Conservation (phyloP, 768 basidiomycete genomes). For the Termitomyces sp. region DNA sequence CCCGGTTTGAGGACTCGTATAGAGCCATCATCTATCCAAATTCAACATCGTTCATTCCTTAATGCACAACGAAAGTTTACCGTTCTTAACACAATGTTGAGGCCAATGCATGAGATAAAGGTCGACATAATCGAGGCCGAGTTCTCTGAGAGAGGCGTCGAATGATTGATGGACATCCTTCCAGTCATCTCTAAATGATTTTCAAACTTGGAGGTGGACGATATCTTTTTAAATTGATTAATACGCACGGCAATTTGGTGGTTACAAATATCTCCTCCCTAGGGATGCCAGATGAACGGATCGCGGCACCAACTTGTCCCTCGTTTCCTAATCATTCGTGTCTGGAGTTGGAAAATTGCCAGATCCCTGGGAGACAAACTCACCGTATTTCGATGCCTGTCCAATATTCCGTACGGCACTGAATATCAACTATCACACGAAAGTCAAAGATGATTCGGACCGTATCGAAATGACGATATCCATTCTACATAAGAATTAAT, state of each 20-base stretch:
- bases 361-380: not conserved
- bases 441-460: conserved; percentile 13
- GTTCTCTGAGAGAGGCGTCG: conserved; percentile 30
- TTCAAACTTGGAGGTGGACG: not conserved
- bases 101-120: conserved; percentile 25
- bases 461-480: conserved; percentile 48
- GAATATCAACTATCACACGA: not conserved
- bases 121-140: conserved; percentile 41
- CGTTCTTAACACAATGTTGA: conserved; percentile 3
- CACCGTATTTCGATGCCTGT: conserved; percentile 27
- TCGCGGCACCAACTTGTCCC: conserved; percentile 39
- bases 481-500: conserved; percentile 23
- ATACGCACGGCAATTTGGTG: conserved; percentile 41
- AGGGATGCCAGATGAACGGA: conserved; percentile 42
- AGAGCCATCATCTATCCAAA: not conserved
- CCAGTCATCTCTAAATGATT: conserved; percentile 21
- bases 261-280: conserved; percentile 45
- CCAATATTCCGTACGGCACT: not conserved
- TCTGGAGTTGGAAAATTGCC: not conserved
- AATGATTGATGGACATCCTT: conserved; percentile 34
- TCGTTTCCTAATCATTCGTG: conserved; percentile 35
- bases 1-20: conserved; percentile 5
- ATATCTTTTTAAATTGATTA: not conserved
- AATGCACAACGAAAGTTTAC: not conserved
- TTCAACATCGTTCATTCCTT: not conserved